Percentiles rank a stretch among this genome's conserved stretches.
Conservation (phyloP, 2,329 filamentous ascomycete genomes). For the Paracoccidioides brasiliensis region DNA sequence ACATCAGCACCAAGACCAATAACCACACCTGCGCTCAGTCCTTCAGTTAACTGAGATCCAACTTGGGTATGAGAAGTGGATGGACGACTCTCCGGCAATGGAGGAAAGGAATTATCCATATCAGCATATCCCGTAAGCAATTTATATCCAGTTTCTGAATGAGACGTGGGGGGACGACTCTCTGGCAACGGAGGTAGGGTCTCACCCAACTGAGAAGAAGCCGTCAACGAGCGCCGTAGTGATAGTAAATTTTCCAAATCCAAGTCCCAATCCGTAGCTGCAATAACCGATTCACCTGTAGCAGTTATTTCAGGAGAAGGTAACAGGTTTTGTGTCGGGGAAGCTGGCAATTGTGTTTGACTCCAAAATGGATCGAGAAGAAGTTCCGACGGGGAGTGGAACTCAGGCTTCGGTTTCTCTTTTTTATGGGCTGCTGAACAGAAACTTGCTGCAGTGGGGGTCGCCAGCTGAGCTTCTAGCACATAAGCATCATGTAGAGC, state of each 20-base stretch:
- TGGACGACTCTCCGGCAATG: not conserved
- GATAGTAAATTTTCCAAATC: constrained; percentile 5
- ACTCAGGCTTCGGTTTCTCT: constrained; percentile 33
- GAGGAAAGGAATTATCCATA: not conserved
- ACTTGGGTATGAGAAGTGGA: constrained; percentile 6
- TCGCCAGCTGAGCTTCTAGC: constrained; percentile 52
- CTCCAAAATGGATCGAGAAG: constrained; percentile 25
- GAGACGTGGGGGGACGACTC: constrained; percentile 5
- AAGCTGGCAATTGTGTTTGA: constrained; percentile 15
- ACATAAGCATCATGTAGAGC: constrained; percentile 31
- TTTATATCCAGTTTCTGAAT: constrained; percentile 6
- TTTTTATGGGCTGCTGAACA: constrained; percentile 20
- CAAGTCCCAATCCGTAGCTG: constrained; percentile 12
- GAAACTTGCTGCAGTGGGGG: constrained; percentile 50
- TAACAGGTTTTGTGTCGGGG: constrained; percentile 14
- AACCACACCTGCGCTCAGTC: constrained; percentile 1
- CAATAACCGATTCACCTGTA: constrained; percentile 14
- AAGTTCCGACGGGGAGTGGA: constrained; percentile 35
- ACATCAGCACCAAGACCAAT: not conserved
- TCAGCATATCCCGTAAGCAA: constrained; percentile 1
- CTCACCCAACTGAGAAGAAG: constrained; percentile 3
- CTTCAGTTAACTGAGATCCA: constrained; percentile 3
- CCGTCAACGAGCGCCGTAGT: constrained; percentile 3
- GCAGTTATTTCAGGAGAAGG: constrained; percentile 22
- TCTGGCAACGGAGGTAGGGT: not conserved